phyloP scores from a whole-genome alignment of 192 early-diverging fungal species.

The Cladochytrium replicatum region DNA sequence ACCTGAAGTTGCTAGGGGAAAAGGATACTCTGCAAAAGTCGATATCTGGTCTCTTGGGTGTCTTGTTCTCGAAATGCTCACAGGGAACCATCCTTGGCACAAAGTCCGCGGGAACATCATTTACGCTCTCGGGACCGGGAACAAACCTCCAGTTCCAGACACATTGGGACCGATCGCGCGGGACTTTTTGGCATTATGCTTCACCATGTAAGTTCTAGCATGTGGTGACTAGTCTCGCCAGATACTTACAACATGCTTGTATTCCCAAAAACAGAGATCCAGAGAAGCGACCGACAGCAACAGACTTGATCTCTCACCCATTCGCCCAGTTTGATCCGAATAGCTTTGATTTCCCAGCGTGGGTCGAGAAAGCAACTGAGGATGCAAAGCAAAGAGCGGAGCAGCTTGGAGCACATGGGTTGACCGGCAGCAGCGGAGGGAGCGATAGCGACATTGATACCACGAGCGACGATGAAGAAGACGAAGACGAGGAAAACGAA shows the following conservation, averaged over 20 bases:
- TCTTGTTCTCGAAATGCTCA: slow-evolving; percentile 90
- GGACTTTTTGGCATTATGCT: slow-evolving; percentile 65
- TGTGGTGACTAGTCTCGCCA: background rate
- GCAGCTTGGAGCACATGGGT: background rate
- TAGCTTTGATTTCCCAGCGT: slow-evolving; percentile 26
- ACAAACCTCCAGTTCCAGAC: slow-evolving; percentile 73
- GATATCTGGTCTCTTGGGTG: slow-evolving; percentile 96
- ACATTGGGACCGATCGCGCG: slow-evolving; percentile 54
- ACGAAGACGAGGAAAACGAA: slow-evolving; percentile 1
- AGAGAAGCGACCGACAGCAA: slow-evolving; percentile 65
- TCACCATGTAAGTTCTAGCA: slow-evolving; percentile 47
- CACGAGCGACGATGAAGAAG: slow-evolving; percentile 3
- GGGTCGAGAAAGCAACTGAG: slow-evolving; percentile 13
- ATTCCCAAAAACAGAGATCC: slow-evolving; percentile 45
- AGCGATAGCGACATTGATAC: slow-evolving; percentile 3
- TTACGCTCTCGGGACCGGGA: slow-evolving; percentile 67
- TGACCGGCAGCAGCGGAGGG: background rate
- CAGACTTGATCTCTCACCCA: slow-evolving; percentile 52
- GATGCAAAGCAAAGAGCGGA: background rate
- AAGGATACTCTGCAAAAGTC: slow-evolving; percentile 80
- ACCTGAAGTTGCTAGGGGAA: slow-evolving; percentile 76
- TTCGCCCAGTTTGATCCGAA: slow-evolving; percentile 48
- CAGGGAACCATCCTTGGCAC: slow-evolving; percentile 79
- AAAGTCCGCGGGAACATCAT: slow-evolving; percentile 43
- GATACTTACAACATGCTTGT: background rate